phyloP scores from a whole-genome alignment of 192 early-diverging fungal species.

The Coemansia sp. region DNA sequence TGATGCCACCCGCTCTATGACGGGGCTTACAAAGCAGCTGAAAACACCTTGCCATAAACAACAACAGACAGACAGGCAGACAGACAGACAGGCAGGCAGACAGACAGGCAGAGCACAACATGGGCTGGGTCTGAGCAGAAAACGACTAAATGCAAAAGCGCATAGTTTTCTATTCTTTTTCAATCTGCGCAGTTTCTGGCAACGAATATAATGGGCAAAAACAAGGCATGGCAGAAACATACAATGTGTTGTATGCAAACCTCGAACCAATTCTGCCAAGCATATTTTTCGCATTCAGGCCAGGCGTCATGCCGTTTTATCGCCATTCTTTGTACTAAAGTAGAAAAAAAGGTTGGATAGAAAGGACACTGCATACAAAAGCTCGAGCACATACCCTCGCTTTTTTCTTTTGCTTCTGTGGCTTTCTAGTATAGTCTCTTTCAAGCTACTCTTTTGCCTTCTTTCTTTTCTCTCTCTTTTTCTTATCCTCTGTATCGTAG shows the following conservation, averaged over 20 bases:
- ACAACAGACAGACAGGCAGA: neutral
- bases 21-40: neutral
- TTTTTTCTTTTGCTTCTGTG: constrained; percentile 2
- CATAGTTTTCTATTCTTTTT: constrained; percentile 1
- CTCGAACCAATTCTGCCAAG: constrained; percentile 5
- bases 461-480: constrained; percentile 2
- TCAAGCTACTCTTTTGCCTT: neutral
- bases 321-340: constrained; percentile 2
- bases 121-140: neutral
- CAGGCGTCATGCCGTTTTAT: neutral
- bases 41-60: neutral
- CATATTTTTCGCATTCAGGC: neutral
- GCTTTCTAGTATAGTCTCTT: constrained; percentile 9
- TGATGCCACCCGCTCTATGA: neutral
- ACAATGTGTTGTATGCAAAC: constrained; percentile 8
- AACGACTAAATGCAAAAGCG: constrained; percentile 1
- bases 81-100: neutral
- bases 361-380: constrained; percentile 5
- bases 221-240: constrained; percentile 1
- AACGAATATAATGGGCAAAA: neutral
- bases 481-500: neutral
- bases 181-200: constrained; percentile 1
- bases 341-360: neutral
- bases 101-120: neutral
- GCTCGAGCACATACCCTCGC: constrained; percentile 1